Evolutionary conservation across 108 stramenopile genomes (phyloP).

Genomic region (Conticribra guillardii): DNA sequence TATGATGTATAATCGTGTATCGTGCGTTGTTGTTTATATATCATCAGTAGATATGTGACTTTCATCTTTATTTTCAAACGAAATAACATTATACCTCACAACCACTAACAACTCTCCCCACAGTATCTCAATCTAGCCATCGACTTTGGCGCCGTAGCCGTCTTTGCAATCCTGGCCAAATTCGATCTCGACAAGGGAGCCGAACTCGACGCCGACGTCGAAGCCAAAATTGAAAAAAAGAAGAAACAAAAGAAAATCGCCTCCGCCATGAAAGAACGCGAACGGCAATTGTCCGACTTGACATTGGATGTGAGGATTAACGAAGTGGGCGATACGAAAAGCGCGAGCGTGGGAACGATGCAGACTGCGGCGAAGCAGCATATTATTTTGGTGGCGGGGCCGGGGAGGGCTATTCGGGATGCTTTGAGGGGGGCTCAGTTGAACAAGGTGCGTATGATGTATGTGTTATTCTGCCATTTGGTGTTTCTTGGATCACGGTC

Average conservation of each 20-base stretch:
- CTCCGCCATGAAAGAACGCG: slow-evolving; percentile 63
- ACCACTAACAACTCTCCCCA: no score
- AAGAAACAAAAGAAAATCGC: slow-evolving; percentile 56
- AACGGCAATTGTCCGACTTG: slow-evolving; percentile 46
- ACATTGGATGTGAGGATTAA: slow-evolving; percentile 66
- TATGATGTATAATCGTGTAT: no score
- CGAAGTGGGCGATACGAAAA: slow-evolving; percentile 53
- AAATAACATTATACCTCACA: no score
- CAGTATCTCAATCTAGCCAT: slow-evolving; percentile 81
- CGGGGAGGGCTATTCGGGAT: slow-evolving; percentile 72
- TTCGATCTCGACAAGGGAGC: slow-evolving; percentile 67
- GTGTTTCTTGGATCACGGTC: no score
- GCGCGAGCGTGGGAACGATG: slow-evolving; percentile 59
- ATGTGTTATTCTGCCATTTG: no score
- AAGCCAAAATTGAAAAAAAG: slow-evolving; percentile 67
- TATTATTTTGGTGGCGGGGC: slow-evolving; percentile 82
- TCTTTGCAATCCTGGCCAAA: slow-evolving; percentile 65
- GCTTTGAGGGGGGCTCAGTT: slow-evolving; percentile 81
- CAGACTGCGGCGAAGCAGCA: slow-evolving; percentile 79
- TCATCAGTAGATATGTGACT: no score
- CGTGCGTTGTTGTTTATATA: no score
- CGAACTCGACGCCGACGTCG: slow-evolving; percentile 63
- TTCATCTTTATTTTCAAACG: no score
- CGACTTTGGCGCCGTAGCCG: slow-evolving; percentile 81
- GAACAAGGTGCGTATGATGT: slow-evolving; percentile 63